A percentile compares a stretch with the other conserved stretches of the same genome.
phyloP scores from a whole-genome alignment of 441 rosid species.

The Melastoma candidum region DNA sequence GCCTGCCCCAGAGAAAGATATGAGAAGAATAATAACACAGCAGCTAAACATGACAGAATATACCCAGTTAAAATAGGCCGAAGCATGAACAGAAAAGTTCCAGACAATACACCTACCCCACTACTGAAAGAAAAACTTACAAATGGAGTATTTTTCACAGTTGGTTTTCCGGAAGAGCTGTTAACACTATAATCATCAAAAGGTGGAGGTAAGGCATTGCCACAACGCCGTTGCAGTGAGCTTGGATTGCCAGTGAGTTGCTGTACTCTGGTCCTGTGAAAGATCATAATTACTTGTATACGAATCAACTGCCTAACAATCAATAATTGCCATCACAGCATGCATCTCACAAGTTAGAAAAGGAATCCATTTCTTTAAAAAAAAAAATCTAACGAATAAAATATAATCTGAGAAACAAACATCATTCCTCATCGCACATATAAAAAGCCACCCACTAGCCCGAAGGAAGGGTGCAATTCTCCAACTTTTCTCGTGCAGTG shows the following conservation, averaged over 20 bases:
- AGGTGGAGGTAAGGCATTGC: conserved; percentile 49
- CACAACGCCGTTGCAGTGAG: conserved; percentile 30
- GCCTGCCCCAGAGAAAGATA: conserved; percentile 19
- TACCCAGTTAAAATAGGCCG: neutral
- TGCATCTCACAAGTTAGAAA: too few relatives aligned
- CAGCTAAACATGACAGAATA: too few relatives aligned
- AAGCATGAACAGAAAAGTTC: neutral
- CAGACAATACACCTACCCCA: neutral
- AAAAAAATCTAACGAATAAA: too few relatives aligned
- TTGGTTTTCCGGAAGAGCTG: conserved; percentile 27
- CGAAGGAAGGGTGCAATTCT: too few relatives aligned
- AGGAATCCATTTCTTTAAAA: too few relatives aligned
- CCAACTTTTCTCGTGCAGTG: too few relatives aligned
- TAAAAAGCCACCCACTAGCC: too few relatives aligned
- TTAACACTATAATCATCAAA: conserved; percentile 23
- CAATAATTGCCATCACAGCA: too few relatives aligned
- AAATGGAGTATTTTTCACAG: conserved; percentile 27
- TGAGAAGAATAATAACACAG: neutral
- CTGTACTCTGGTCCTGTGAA: conserved; percentile 45
- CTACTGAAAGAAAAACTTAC: conserved; percentile 23
- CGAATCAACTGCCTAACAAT: too few relatives aligned
- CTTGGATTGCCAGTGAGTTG: conserved; percentile 39
- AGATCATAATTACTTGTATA: neutral
- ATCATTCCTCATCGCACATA: too few relatives aligned
- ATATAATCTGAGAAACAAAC: too few relatives aligned